Conservation (phyloP, 345 rosid genomes). For the Brassica cretica region DNA sequence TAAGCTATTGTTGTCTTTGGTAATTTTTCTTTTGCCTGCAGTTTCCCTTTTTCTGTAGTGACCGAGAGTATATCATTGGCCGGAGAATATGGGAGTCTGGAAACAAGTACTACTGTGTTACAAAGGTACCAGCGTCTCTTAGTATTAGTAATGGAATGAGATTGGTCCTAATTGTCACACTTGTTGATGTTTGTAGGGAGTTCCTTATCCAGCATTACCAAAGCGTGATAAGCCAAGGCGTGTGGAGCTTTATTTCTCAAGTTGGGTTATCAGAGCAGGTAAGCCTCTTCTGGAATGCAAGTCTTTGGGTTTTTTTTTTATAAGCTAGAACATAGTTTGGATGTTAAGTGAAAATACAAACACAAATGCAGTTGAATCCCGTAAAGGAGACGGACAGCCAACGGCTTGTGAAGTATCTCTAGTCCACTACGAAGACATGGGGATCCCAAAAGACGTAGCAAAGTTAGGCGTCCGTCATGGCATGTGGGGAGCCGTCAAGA, state of each 20-base stretch:
- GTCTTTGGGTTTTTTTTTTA: neutral
- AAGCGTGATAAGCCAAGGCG: slow-evolving; percentile 95
- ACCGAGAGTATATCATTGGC: slow-evolving; percentile 92
- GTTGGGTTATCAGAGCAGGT: slow-evolving; percentile 96
- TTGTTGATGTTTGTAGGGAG: slow-evolving; percentile 53
- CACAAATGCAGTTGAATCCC: slow-evolving; percentile 72
- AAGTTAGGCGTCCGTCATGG: slow-evolving; percentile 93
- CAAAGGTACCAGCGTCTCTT: slow-evolving; percentile 57
- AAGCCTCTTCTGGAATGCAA: slow-evolving; percentile 25
- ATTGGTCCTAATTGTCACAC: neutral
- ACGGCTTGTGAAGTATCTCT: slow-evolving; percentile 89
- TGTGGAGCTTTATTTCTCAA: slow-evolving; percentile 86
- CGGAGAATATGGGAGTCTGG: slow-evolving; percentile 94
- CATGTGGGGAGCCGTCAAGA: slow-evolving; percentile 98
- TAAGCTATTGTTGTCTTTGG: neutral
- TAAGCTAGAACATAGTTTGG: neutral
- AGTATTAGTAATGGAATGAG: neutral
- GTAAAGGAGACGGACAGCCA: slow-evolving; percentile 80
- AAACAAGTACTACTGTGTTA: slow-evolving; percentile 76
- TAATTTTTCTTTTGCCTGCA: slow-evolving; percentile 43
- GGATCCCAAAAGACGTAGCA: slow-evolving; percentile 96
- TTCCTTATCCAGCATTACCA: slow-evolving; percentile 65
- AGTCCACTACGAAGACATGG: slow-evolving; percentile 95
- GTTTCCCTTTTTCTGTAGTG: slow-evolving; percentile 99
- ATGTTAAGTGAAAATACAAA: neutral